A percentile compares a stretch with the other conserved stretches of the same genome.
Conservation (phyloP, 2,329 filamentous ascomycete species). For the Rhexocercosporidium sp. region DNA sequence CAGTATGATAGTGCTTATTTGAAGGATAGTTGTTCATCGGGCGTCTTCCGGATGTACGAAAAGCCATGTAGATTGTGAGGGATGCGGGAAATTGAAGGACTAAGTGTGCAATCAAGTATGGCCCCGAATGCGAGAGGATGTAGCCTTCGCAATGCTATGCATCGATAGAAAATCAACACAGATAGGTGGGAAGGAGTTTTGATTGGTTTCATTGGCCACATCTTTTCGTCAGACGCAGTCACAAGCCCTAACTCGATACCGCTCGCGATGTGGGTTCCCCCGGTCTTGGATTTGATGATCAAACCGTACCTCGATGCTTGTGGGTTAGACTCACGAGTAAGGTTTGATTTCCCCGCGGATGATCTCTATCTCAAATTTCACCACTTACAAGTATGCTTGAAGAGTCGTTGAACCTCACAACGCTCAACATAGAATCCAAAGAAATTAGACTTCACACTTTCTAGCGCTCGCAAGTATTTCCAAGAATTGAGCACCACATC, state of each 20-base stretch:
- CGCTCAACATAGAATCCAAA: too few species aligned
- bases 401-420: too few species aligned
- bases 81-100: not conserved
- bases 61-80: not conserved
- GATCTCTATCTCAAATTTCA: not conserved
- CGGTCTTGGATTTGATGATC: constrained; percentile 1
- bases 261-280: not conserved
- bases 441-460: too few species aligned
- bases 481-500: not conserved
- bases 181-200: not conserved
- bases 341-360: not conserved
- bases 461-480: too few species aligned
- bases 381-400: not conserved
- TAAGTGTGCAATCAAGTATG: not conserved
- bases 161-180: not conserved
- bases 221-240: not conserved
- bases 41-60: not conserved
- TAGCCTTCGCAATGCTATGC: not conserved
- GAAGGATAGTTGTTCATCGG: not conserved
- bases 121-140: not conserved
- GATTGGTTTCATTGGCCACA: not conserved
- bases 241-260: not conserved
- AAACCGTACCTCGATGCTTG: not conserved
- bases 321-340: not conserved
- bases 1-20: not conserved